These are phyloP conservation scores for Gloeostereum incarnatum DNA, from an alignment of 768 basidiomycete genomes.

Conservation along the genomic window DNA sequence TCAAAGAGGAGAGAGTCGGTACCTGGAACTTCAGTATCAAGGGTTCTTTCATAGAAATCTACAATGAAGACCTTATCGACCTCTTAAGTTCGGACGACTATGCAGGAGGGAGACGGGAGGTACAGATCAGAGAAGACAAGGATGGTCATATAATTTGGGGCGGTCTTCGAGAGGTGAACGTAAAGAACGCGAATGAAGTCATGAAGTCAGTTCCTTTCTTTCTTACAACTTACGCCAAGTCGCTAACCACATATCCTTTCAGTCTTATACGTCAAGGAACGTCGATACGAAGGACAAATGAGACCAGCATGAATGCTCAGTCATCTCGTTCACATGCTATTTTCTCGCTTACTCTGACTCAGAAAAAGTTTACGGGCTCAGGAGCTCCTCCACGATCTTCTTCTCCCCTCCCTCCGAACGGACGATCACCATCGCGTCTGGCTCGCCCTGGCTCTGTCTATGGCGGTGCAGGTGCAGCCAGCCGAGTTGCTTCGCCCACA, in stretches of 20 bases:
- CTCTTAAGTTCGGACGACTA: constrained; percentile 70
- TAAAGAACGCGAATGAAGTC: constrained; percentile 79
- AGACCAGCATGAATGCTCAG: constrained; percentile 98
- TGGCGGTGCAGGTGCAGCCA: constrained; percentile 24
- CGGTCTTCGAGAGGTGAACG: constrained; percentile 85
- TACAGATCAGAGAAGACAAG: constrained; percentile 96
- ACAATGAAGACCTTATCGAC: constrained; percentile 99
- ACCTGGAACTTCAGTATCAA: constrained; percentile 76
- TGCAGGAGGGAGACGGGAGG: constrained; percentile 63
- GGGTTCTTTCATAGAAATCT: constrained; percentile 94
- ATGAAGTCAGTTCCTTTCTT: constrained; percentile 62
- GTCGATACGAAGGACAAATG: constrained; percentile 86
- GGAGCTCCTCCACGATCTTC: constrained; percentile 64
- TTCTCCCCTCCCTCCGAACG: constrained; percentile 65
- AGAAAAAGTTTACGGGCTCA: constrained; percentile 77
- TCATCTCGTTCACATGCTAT: constrained; percentile 98
- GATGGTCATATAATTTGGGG: constrained; percentile 97
- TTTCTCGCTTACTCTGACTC: constrained; percentile 90
- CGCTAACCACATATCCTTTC: constrained; percentile 13
- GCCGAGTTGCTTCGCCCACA: constrained; percentile 67
- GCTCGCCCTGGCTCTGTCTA: constrained; percentile 80
- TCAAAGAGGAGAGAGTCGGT: constrained; percentile 66
- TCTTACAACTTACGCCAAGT: constrained; percentile 5
- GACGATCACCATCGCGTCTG: constrained; percentile 70
- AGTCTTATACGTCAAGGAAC: constrained; percentile 88